A percentile compares a stretch with the other conserved stretches of the same genome.
phyloP scores from a whole-genome alignment of 257 asterid species.

The Cruciata laevipes region DNA sequence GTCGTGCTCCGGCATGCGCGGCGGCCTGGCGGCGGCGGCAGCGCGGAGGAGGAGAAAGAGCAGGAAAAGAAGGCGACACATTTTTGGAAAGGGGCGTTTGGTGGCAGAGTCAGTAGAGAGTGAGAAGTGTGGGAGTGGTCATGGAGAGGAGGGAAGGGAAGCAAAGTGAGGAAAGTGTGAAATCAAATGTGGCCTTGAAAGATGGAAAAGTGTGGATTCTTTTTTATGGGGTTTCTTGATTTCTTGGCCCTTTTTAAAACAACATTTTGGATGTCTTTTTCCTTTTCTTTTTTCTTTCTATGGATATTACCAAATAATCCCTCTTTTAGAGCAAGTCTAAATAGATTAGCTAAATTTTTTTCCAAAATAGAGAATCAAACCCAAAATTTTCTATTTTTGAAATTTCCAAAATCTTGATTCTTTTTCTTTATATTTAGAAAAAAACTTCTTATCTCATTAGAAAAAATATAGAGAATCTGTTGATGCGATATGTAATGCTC shows the following conservation, averaged over 20 bases:
- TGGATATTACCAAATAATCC: not conserved
- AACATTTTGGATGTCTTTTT: not conserved
- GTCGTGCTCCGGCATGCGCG: constrained; percentile 40
- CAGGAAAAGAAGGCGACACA: constrained; percentile 43
- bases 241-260: not conserved
- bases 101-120: not conserved
- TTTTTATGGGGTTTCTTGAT: not conserved
- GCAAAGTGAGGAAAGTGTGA: not conserved
- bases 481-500: too few relatives aligned
- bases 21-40: constrained; percentile 27
- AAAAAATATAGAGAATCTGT: too few relatives aligned
- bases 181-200: not conserved
- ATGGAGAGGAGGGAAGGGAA: not conserved
- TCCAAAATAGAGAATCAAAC: too few relatives aligned
- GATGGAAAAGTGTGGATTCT: not conserved
- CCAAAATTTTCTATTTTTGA: too few relatives aligned
- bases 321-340: too few relatives aligned
- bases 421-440: too few relatives aligned
- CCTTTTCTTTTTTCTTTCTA: not conserved
- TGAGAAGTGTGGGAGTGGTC: not conserved
- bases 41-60: constrained; percentile 37
- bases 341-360: too few relatives aligned
- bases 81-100: constrained; percentile 20
- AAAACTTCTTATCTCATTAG: too few relatives aligned
- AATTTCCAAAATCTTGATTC: too few relatives aligned